A percentile compares a stretch with the other conserved stretches of the same genome.
Evolutionary conservation across 2,329 filamentous ascomycete species (phyloP).

Genomic region (Colletotrichum orbiculare): DNA sequence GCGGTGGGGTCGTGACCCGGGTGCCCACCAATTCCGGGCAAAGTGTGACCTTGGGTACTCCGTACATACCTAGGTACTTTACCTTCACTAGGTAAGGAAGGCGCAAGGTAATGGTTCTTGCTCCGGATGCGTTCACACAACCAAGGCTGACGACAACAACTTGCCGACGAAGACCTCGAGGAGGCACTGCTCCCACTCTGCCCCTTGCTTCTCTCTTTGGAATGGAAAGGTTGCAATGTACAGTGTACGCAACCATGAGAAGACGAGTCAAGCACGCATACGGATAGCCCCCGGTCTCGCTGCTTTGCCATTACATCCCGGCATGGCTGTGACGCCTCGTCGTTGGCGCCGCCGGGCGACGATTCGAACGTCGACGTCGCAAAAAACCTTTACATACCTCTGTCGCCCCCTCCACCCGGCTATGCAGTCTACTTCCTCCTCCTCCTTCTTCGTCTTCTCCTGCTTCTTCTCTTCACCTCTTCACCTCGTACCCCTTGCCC

Average conservation of each 20-base stretch:
- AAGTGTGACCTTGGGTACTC: not conserved
- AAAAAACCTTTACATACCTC: constrained; percentile 25
- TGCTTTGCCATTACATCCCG: too few species aligned
- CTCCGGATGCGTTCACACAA: too few species aligned
- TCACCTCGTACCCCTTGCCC: not conserved
- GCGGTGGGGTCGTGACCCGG: constrained; percentile 2
- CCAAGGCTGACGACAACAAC: too few species aligned
- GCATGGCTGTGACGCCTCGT: not conserved
- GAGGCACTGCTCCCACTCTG: too few species aligned
- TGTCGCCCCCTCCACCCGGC: constrained; percentile 5
- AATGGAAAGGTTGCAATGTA: too few species aligned
- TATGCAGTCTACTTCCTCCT: not conserved
- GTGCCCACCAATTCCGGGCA: not conserved
- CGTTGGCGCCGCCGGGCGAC: not conserved
- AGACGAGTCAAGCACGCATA: not conserved
- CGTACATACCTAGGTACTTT: too few species aligned
- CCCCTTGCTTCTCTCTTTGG: too few species aligned
- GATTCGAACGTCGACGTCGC: not conserved
- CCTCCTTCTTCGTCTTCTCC: not conserved
- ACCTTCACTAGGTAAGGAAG: too few species aligned
- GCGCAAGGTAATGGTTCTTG: too few species aligned
- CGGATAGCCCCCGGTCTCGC: too few species aligned
- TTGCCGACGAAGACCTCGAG: too few species aligned
- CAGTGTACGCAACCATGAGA: too few species aligned
- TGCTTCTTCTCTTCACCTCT: constrained; percentile 5